phyloP scores from a whole-genome alignment of 495 filamentous ascomycete species.

The Xanthoparmelia taractica region DNA sequence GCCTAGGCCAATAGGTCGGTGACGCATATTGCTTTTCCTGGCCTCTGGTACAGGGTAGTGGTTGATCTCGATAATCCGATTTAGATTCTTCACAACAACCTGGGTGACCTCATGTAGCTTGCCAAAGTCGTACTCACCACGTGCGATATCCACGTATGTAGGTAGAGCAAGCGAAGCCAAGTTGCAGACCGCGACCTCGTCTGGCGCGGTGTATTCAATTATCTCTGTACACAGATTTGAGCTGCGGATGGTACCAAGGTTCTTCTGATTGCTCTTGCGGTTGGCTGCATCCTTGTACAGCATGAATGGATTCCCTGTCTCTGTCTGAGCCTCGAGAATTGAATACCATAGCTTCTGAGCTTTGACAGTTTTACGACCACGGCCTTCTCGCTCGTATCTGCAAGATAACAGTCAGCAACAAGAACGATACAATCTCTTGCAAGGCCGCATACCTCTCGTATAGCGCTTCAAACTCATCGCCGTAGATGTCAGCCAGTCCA shows the following conservation, averaged over 20 bases:
- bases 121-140: constrained; percentile 82
- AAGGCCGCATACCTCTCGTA: constrained; percentile 56
- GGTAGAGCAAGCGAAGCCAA: constrained; percentile 89
- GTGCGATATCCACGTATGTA: constrained; percentile 73
- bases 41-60: constrained; percentile 93
- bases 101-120: constrained; percentile 90
- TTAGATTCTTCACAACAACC: constrained; percentile 84
- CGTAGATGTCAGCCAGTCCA: constrained; percentile 91
- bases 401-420: background rate
- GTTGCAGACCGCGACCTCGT: constrained; percentile 98
- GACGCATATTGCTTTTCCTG: constrained; percentile 88
- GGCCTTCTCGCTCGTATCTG: constrained; percentile 78
- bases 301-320: constrained; percentile 99
- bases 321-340: constrained; percentile 93
- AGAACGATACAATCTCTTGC: background rate
- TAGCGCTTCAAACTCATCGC: constrained; percentile 91
- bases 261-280: constrained; percentile 99
- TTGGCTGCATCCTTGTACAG: constrained; percentile 98
- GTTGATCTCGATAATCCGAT: constrained; percentile 96
- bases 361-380: constrained; percentile 82
- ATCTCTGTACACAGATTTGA: constrained; percentile 99
- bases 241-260: constrained; percentile 92
- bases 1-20: constrained; percentile 89
- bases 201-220: constrained; percentile 90
- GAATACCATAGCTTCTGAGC: constrained; percentile 99